These are phyloP conservation scores for Ogataea ganodermae DNA, from an alignment of 805 yeast species.

Conservation along the genomic window DNA sequence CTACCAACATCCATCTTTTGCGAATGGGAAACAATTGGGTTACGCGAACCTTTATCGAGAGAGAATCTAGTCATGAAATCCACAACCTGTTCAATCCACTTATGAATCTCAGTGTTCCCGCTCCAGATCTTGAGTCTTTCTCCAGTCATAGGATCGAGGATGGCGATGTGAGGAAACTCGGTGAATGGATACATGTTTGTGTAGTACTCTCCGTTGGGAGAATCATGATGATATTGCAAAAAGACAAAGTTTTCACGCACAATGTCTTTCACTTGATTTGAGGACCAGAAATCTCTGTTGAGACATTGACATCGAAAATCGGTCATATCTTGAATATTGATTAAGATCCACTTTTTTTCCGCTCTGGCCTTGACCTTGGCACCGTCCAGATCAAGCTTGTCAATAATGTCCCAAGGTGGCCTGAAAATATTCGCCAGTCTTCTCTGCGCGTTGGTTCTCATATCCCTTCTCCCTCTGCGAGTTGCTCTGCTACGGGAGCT, in stretches of 20 bases:
- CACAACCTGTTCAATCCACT: constrained; percentile 67
- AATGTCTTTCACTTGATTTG: constrained; percentile 58
- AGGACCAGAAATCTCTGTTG: constrained; percentile 93
- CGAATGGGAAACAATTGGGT: constrained; percentile 67
- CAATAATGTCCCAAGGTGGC: constrained; percentile 92
- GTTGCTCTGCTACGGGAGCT: constrained; percentile 32
- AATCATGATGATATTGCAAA: constrained; percentile 80
- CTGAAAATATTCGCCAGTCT: constrained; percentile 80
- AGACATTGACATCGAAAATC: constrained; percentile 88
- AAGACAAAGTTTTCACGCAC: constrained; percentile 75
- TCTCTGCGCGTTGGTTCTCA: constrained; percentile 49
- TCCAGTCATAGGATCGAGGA: constrained; percentile 93
- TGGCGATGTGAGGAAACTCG: constrained; percentile 84
- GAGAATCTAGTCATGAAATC: constrained; percentile 70
- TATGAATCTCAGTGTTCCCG: constrained; percentile 59
- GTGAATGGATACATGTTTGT: constrained; percentile 69
- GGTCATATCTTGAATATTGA: constrained; percentile 83
- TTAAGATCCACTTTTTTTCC: constrained; percentile 75
- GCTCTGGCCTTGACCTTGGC: constrained; percentile 71
- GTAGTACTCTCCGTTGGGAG: constrained; percentile 73
- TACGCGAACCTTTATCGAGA: constrained; percentile 59
- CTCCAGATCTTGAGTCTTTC: constrained; percentile 82
- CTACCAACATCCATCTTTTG: constrained; percentile 61
- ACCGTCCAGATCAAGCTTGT: constrained; percentile 62
- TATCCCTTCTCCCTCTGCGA: constrained; percentile 30